Base-by-base conservation (phyloP, 2,329 filamentous ascomycete species). In the Incumbomyces lentus region DNA sequence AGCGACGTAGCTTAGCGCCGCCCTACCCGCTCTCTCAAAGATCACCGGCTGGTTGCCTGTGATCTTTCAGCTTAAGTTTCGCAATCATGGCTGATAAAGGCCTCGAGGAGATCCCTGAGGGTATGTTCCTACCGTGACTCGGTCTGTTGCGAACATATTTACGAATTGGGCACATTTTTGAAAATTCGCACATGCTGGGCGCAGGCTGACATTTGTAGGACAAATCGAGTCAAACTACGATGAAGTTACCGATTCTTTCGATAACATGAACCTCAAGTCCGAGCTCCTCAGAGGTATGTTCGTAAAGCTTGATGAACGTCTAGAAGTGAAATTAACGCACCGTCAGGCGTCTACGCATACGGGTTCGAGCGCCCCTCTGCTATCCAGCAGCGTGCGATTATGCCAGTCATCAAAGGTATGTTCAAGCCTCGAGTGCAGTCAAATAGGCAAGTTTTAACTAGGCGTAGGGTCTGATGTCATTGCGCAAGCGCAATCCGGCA, bases 201-300 rank as follows among this genome's bases (percentile, higher is more conserved):
- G 37, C 30, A 33, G 29, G 31, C 41, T 44, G 43, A 51, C 37
- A 47, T 26, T 47, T 14, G 67, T 69, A 95, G 90, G 84, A 73
- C 88, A 94, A 77, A 98, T 98, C 79, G 93, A 98, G 81, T 95
- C 89, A 68, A 98, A 98, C 86, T 98, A 96, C 77, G 92, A 98
- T 80, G 89, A 96, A 81, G 89, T 90, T 65, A 90, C 92, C 72
- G 93, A 98, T 75, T 95, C 88, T 53, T 98, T 98, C 75, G 92
- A 98, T 74, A 79, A 89, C 63, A 98, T 98, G 92, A 83, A 82
- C 74, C 81, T 98, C 65, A 95, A 93, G 81, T 68, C 87, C 57
- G 92, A 98, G 78, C 85, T 98, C 66, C 87, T 98, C 68, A 88
- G 92, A 74, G 92, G 80, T 82, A 76, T 72, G 76, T 75, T 52